A percentile compares a stretch with the other conserved stretches of the same genome.
These are phyloP conservation scores for Nicotiana sylvestris DNA, from an alignment of 257 asterid genomes.

Conservation along the genomic window DNA sequence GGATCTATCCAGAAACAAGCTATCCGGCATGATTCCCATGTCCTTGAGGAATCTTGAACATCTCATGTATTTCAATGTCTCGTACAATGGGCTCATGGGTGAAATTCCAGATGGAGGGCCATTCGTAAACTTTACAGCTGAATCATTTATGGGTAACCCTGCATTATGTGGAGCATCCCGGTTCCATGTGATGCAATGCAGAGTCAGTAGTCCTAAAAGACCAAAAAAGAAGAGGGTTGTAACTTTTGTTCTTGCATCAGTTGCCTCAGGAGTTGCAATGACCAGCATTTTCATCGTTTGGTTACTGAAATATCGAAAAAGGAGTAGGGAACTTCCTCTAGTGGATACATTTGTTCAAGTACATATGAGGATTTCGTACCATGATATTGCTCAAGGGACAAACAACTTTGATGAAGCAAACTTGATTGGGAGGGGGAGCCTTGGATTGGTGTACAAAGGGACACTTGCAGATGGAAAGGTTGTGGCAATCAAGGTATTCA, in stretches of 20 bases:
- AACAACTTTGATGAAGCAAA: slow-evolving; percentile 12
- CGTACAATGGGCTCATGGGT: slow-evolving; percentile 11
- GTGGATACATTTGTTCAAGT: background rate
- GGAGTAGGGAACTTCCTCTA: background rate
- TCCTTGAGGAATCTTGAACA: background rate
- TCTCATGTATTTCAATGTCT: slow-evolving; percentile 13
- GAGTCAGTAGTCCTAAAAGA: background rate
- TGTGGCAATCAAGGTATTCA: slow-evolving; percentile 14
- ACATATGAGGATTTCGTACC: background rate
- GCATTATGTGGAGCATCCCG: slow-evolving; percentile 12
- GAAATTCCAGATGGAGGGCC: slow-evolving; percentile 19
- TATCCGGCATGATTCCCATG: slow-evolving; percentile 7
- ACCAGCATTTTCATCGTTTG: background rate
- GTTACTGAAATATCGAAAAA: background rate
- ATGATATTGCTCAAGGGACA: slow-evolving; percentile 11
- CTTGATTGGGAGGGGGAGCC: slow-evolving; percentile 11
- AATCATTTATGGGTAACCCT: slow-evolving; percentile 12
- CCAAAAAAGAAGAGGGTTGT: background rate
- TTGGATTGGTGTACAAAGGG: slow-evolving; percentile 10
- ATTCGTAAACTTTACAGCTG: slow-evolving; percentile 6
- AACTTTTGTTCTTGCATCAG: slow-evolving; percentile 4
- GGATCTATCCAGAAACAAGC: slow-evolving; percentile 11
- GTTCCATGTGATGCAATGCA: background rate
- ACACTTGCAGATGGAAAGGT: background rate
- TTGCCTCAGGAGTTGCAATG: background rate